Conservation (phyloP, 176 grass and related monocot genomes). For the Phragmites australis region DNA sequence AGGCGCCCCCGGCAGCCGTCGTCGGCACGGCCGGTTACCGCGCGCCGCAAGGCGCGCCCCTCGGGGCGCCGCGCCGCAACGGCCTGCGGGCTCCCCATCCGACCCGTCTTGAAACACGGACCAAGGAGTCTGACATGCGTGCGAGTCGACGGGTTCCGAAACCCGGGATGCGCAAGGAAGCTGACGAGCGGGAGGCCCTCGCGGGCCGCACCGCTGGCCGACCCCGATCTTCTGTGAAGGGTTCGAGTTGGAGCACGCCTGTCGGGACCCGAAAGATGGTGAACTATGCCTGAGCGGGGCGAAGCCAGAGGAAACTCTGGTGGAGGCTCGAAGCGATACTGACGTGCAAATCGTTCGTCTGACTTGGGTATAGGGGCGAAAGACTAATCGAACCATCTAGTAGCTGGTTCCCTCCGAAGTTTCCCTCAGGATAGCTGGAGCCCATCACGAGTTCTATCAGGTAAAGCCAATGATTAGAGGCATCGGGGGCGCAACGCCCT, state of each 20-base stretch:
- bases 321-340: slow-evolving; percentile 73
- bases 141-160: slow-evolving; percentile 37
- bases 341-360: slow-evolving; percentile 72
- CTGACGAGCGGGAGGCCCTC: slow-evolving; percentile 1
- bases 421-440: slow-evolving; percentile 55
- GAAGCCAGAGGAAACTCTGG: slow-evolving; percentile 73
- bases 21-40: too few relatives aligned
- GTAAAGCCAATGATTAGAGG: slow-evolving; percentile 64
- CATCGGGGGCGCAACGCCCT: slow-evolving; percentile 63
- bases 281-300: slow-evolving; percentile 71
- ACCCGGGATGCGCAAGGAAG: too few relatives aligned
- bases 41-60: too few relatives aligned
- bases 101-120: slow-evolving; percentile 78
- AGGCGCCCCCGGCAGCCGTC: too few relatives aligned
- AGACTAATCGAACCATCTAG: slow-evolving; percentile 73
- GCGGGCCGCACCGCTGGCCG: slow-evolving; percentile 43
- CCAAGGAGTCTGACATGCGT: slow-evolving; percentile 51
- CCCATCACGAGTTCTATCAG: slow-evolving; percentile 50
- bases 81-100: slow-evolving; percentile 39
- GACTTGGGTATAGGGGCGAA: slow-evolving; percentile 69
- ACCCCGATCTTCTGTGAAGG: slow-evolving; percentile 67
- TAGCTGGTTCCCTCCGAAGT: slow-evolving; percentile 53
- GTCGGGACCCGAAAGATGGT: slow-evolving; percentile 82
- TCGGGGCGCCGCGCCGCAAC: too few relatives aligned
- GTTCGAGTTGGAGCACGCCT: slow-evolving; percentile 74